These are phyloP conservation scores for Suillus tomentosus DNA, from an alignment of 768 basidiomycete species.

Conservation along the genomic window DNA sequence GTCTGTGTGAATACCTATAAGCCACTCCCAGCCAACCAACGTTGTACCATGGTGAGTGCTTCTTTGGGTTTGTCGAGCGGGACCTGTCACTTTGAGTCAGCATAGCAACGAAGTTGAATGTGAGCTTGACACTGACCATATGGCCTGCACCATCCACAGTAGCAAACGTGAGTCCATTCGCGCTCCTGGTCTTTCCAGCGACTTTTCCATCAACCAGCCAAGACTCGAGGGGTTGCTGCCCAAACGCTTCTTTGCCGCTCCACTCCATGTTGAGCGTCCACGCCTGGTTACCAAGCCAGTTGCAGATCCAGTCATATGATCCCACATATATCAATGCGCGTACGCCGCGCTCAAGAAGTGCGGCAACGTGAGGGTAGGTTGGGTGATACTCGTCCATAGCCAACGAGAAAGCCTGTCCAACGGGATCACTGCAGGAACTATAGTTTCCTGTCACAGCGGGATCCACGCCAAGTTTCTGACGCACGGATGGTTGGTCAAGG, in stretches of 20 bases:
- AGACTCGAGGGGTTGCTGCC: constrained; percentile 47
- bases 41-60: constrained; percentile 49
- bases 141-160: constrained; percentile 74
- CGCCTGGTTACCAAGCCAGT: constrained; percentile 74
- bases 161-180: constrained; percentile 65
- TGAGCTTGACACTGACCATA: constrained; percentile 48
- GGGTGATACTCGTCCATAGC: constrained; percentile 42
- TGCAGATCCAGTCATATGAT: constrained; percentile 79
- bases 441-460: constrained; percentile 43
- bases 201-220: constrained; percentile 56
- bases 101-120: not conserved
- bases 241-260: constrained; percentile 61
- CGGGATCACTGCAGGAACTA: constrained; percentile 40
- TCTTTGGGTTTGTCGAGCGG: constrained; percentile 67
- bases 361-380: constrained; percentile 40
- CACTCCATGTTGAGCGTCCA: constrained; percentile 79
- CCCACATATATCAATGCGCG: constrained; percentile 75
- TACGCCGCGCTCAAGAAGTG: constrained; percentile 74
- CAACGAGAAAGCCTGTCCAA: constrained; percentile 49
- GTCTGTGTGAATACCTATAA: constrained; percentile 20
- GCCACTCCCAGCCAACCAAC: constrained; percentile 43
- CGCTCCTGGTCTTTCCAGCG: constrained; percentile 58
- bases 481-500: constrained; percentile 60
- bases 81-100: constrained; percentile 37
- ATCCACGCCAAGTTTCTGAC: constrained; percentile 64